Evolutionary conservation across 208 protist genomes (phyloP), one percentile per base, ranked within the genome.

Genomic region (Trypanosoma mega): DNA sequence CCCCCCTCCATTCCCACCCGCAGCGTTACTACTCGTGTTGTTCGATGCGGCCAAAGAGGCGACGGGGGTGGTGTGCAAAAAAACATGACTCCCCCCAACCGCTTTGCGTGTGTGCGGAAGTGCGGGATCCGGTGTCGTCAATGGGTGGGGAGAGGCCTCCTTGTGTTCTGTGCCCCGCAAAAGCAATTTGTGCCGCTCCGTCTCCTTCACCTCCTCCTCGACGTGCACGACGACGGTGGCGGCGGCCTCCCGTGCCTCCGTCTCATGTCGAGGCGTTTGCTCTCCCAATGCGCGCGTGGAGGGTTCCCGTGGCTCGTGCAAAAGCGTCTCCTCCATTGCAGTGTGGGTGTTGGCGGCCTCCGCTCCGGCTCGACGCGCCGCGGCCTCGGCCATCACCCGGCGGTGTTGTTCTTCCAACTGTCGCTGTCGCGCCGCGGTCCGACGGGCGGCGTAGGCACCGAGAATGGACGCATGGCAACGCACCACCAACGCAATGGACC

Each of bases 371-470:
- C 14, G 34, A 14, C 18, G 43, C 34, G 48, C 39, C 46, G 61
- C 33, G 31, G 50, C 21, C 39, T 53, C 48, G 33, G 49, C 37
- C 18, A 68, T 45, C 8, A 68, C 29, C 6, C 16, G 44, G 2
- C 41, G 26, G 48, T 64, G 66, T 48, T 55, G 60, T 24, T 69
- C 72, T 44, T 76, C 62, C 43, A 73, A 51, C 7, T 50, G 50
- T 7, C 55, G 49, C 34, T 73, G 66, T 20, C 64, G 73, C 20
- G 11, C n/a, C 8, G 39, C 36, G 36, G 60, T 31, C 11, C 70
- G 43, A 24, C 68, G 62, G 2, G 68, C 71, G 11, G 29, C 45
- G 41, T 64, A 74, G 20, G 63, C 14, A 2, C 31, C 41, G 43
- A 41, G 18, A 11, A 71, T 37, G 56, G n/a, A 37, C 37, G 34